A percentile compares a stretch with the other conserved stretches of the same genome.
phyloP scores from a whole-genome alignment of 345 rosid genomes.

The Lepidium aucheri region DNA sequence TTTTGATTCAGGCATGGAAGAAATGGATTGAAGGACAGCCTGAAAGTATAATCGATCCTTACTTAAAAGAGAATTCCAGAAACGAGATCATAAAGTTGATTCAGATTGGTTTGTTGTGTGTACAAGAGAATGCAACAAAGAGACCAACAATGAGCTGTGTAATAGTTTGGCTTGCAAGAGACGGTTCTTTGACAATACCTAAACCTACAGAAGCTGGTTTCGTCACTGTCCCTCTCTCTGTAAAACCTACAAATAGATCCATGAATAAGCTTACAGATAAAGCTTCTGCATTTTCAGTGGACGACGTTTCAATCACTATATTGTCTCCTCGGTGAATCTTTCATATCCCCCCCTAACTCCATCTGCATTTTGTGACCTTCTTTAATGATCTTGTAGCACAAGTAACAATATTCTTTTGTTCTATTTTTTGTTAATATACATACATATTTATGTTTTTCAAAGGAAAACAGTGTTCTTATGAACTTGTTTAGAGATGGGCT shows the following conservation, averaged over 20 bases:
- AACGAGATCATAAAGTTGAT: slow-evolving; percentile 39
- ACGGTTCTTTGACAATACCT: slow-evolving; percentile 22
- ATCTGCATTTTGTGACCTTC: background rate
- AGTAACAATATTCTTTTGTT: too few relatives aligned
- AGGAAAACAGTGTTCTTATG: background rate
- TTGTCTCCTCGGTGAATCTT: slow-evolving; percentile 16
- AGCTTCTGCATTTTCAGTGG: background rate
- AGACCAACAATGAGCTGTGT: slow-evolving; percentile 49
- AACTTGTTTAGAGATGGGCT: background rate
- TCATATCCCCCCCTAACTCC: background rate
- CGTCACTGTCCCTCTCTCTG: slow-evolving; percentile 16
- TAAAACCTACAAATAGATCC: background rate
- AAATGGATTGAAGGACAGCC: slow-evolving; percentile 40
- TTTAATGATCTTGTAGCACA: background rate
- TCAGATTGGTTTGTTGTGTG: too few relatives aligned
- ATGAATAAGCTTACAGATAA: background rate
- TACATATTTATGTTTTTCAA: too few relatives aligned
- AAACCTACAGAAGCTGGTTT: slow-evolving; percentile 41
- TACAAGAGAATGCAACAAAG: slow-evolving; percentile 34
- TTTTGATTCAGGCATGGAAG: slow-evolving; percentile 40
- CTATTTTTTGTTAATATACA: too few relatives aligned
- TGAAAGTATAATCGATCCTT: slow-evolving; percentile 36
- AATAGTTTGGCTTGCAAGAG: slow-evolving; percentile 40
- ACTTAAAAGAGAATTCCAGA: slow-evolving; percentile 15
- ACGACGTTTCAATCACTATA: slow-evolving; percentile 13